Evolutionary conservation across 495 filamentous ascomycete species (phyloP), one percentile per base, ranked within the genome.

Genomic region (Hypoxylon trugodes): DNA sequence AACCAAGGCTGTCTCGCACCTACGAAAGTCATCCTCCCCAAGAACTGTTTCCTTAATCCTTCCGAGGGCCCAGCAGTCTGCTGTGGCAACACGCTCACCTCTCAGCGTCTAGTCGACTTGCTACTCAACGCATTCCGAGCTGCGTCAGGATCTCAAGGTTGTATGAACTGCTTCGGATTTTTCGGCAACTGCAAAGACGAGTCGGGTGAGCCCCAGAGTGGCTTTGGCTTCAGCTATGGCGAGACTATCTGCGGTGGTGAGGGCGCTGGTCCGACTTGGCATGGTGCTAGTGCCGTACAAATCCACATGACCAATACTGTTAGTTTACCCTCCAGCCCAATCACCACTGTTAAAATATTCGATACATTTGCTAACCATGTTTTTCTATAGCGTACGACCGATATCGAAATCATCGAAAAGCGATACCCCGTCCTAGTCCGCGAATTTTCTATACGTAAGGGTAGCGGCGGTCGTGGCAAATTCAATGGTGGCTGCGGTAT

Each of bases 251-350:
- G 94, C 2, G 95, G 95, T 18, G 95, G 95, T 4, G 89, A 86
- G 57, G 95, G 95, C 43, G 95, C 95, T 0, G 93, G 94, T 83
- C 90, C 3, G 81, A 83, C 35, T 0, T 98, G 95, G 95, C 82
- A 90, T 51, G 95, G 95, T 32, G 92, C 92, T 7, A 87, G 83
- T 37, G 95, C 95, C 36, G 91, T 97, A 41, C 95, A 98, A 70
- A 89, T 88, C 16, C 94, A 97, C 75, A 98, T 97, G 94, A 98
- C 95, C 10, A 98, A 98, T 73, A 98, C 95, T 2, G n/a, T n/a
- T n/a, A n/a, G n/a, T n/a, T n/a, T n/a, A n/a, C n/a, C n/a, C n/a
- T n/a, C n/a, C n/a, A n/a, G n/a, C n/a, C n/a, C n/a, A n/a, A n/a
- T n/a, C n/a, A n/a, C n/a, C n/a, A n/a, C n/a, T n/a, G n/a, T n/a